A percentile compares a stretch with the other conserved stretches of the same genome.
phyloP scores from a whole-genome alignment of 257 asterid species.

The Haberlea rhodopensis region DNA sequence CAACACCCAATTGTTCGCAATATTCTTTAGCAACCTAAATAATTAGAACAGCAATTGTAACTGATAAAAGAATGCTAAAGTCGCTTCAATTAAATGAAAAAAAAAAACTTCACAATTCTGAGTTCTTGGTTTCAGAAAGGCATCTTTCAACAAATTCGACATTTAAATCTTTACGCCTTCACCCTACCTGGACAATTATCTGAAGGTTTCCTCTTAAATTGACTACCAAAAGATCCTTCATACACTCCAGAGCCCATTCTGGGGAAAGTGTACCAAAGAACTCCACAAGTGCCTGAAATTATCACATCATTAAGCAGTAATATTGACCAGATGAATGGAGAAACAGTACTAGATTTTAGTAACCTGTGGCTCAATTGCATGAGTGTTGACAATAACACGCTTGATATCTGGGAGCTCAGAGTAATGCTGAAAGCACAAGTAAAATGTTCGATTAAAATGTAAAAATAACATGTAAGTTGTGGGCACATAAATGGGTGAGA shows the following conservation, averaged over 20 bases:
- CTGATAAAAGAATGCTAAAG: conserved; percentile 5
- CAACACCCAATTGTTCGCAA: conserved; percentile 96
- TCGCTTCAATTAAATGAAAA: conserved; percentile 1
- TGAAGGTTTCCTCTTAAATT: conserved; percentile 98
- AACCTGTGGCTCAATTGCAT: conserved; percentile 99
- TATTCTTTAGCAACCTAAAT: conserved; percentile 94
- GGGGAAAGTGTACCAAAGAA: conserved; percentile 91
- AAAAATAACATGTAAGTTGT: neutral
- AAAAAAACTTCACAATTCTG: conserved; percentile 5
- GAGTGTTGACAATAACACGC: conserved; percentile 98
- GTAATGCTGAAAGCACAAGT: conserved; percentile 66
- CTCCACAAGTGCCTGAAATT: conserved; percentile 82
- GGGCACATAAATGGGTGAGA: conserved; percentile 13
- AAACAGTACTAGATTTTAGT: conserved; percentile 16
- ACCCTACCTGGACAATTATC: conserved; percentile 92
- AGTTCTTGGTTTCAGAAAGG: conserved; percentile 10
- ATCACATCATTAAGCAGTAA: conserved; percentile 28
- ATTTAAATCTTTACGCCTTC: conserved; percentile 1
- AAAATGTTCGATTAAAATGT: conserved; percentile 8
- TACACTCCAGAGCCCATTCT: conserved; percentile 99
- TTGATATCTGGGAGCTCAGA: conserved; percentile 90
- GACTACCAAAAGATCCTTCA: conserved; percentile 96
- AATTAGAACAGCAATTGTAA: conserved; percentile 23
- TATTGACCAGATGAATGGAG: neutral
- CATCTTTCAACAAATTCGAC: conserved; percentile 7